These are phyloP conservation scores for Aphanocladium album DNA, from an alignment of 2,329 filamentous ascomycete genomes.

Conservation along the genomic window DNA sequence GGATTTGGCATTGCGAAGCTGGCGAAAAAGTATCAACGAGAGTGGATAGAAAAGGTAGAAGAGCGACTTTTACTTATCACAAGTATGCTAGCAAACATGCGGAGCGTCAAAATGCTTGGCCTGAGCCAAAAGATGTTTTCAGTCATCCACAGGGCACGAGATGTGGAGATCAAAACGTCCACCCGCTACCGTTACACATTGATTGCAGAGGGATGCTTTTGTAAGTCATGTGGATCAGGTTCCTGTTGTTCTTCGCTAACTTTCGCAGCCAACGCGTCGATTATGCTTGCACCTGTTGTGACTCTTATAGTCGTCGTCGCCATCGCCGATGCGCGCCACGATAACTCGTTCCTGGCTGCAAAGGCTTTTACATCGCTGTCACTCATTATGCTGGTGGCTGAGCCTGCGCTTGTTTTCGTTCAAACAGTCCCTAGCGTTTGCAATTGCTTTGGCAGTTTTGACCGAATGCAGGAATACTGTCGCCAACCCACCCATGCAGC, in stretches of 20 bases:
- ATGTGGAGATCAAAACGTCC: constrained; percentile 19
- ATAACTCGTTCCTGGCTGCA: constrained; percentile 13
- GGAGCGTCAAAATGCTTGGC: constrained; percentile 29
- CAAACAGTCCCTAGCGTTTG: background rate
- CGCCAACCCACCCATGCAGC: background rate
- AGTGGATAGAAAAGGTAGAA: constrained; percentile 27
- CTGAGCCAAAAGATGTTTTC: constrained; percentile 17
- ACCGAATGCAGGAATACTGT: constrained; percentile 20
- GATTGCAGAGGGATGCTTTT: constrained; percentile 9
- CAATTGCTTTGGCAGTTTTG: constrained; percentile 19
- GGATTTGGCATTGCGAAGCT: constrained; percentile 19
- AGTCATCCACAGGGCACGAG: constrained; percentile 17
- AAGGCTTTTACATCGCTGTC: constrained; percentile 22
- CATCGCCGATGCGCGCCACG: constrained; percentile 12
- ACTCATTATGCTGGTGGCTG: constrained; percentile 20
- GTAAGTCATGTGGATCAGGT: too few relatives aligned
- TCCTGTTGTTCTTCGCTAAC: too few relatives aligned
- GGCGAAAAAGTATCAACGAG: constrained; percentile 14
- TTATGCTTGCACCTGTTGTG: constrained; percentile 14
- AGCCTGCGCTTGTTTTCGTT: constrained; percentile 15
- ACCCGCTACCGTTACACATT: constrained; percentile 20
- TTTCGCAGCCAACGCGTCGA: constrained; percentile 11
- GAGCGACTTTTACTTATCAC: constrained; percentile 23
- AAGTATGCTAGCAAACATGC: constrained; percentile 24
- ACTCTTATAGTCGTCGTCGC: constrained; percentile 4